Base-by-base conservation (phyloP, 805 yeast species). In the Nakazawaea ambrosiae region DNA sequence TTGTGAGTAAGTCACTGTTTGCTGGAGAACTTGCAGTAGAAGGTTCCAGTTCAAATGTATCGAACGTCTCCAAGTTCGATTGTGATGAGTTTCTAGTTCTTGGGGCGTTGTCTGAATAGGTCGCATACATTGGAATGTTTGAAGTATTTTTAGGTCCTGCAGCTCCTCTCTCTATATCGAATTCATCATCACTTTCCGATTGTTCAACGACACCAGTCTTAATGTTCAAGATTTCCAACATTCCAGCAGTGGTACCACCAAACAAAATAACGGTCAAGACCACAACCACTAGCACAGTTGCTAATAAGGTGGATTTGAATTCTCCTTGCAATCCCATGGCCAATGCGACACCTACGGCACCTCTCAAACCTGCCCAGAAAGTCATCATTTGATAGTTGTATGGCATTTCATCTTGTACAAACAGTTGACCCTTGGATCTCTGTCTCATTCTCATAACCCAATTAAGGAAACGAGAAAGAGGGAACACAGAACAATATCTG, bases 271-370 rank as follows among this genome's bases (percentile, higher is more conserved):
- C 98, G 0, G 99, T 92, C 33, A 92, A 65, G 22, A 92, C 98
- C 9, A 92, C 99, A 18, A 90, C 97, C 11, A 94, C 97, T 30
- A 94, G 65, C 1, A 94, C 96, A 0, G 98, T 94, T 3, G 98
- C 99, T 37, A 90, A 63, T 37, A 92, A 65, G 0, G 96, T 79
- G 54, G 81, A 79, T 46, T 89, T 90, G 39, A 85, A 79, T 53
- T 90, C 96, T 43, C 97, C 98, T 60, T 86, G 95, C 28, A 92
- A 65, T 11, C 98, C 98, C 78, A 94, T 87, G 0, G 98, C 98
- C 51, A 92, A 71, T 0, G 98, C 99, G 4, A 92, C 99, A 46
- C 99, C 99, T 25, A 92, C 99, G 1, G 99, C 99, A 42, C 99
- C 99, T 54, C 99, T 72, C 40, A 92, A 67, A 3, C 99, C 99